Conservation (phyloP, 2,329 filamentous ascomycete genomes). For the Phyllosticta citrichinensis region DNA sequence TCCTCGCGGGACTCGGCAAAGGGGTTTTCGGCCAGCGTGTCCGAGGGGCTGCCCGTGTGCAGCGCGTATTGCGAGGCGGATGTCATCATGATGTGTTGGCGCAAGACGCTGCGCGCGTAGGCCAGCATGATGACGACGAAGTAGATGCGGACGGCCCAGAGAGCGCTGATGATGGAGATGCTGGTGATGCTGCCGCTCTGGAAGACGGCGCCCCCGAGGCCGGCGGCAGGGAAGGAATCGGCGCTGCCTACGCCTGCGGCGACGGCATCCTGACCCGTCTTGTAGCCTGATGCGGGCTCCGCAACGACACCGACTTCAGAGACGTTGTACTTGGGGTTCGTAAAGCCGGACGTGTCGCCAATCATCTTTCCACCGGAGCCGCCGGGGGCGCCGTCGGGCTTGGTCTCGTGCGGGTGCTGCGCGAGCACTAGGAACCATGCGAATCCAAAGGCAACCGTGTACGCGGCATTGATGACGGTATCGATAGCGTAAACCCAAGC, state of each 20-base stretch:
- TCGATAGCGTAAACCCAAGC: conserved; percentile 82
- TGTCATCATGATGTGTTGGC: conserved; percentile 50
- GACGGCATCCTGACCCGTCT: conserved; percentile 44
- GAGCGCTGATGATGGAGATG: conserved; percentile 61
- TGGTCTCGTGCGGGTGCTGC: conserved; percentile 39
- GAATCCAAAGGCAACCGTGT: conserved; percentile 71
- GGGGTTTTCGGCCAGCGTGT: conserved; percentile 50
- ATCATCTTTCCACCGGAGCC: conserved; percentile 45
- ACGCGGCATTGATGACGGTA: conserved; percentile 68
- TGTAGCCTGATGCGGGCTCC: conserved; percentile 34
- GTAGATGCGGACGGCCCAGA: conserved; percentile 72
- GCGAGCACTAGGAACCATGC: conserved; percentile 77
- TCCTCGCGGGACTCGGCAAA: conserved; percentile 62
- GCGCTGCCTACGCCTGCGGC: conserved; percentile 36
- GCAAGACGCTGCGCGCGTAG: conserved; percentile 67
- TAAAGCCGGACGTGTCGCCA: conserved; percentile 55
- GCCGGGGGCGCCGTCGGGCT: conserved; percentile 26
- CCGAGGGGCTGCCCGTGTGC: conserved; percentile 8
- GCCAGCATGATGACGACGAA: conserved; percentile 76
- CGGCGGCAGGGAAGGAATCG: conserved; percentile 26
- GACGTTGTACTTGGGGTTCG: conserved; percentile 51
- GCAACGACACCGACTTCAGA: conserved; percentile 46
- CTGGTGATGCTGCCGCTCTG: conserved; percentile 61
- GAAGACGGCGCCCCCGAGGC: conserved; percentile 54
- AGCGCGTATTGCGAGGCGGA: conserved; percentile 12